Evolutionary conservation across 108 stramenopile genomes (phyloP).

Genomic region (Ochromonas danica): DNA sequence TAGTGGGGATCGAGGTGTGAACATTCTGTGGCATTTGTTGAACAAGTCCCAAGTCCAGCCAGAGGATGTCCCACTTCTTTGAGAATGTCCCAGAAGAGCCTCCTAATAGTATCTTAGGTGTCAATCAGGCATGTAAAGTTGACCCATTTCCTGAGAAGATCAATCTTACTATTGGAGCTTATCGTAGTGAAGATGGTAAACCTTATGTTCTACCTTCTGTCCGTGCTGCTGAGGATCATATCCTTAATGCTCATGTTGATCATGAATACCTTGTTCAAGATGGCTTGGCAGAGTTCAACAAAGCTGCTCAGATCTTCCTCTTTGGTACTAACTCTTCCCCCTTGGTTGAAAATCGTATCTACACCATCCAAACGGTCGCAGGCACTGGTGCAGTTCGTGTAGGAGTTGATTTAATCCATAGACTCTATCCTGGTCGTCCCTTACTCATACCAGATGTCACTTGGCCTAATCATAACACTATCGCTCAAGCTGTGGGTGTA

Average conservation of each 20-base stretch:
- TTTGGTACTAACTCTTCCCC: conserved; percentile 36
- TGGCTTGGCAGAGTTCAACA: conserved; percentile 40
- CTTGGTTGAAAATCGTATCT: conserved; percentile 38
- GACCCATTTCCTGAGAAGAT: conserved; percentile 40
- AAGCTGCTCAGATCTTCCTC: conserved; percentile 38
- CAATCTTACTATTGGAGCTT: conserved; percentile 52
- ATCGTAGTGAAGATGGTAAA: conserved; percentile 46
- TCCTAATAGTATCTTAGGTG: conserved; percentile 39
- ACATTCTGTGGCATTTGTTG: too few species aligned
- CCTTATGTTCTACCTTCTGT: conserved; percentile 47
- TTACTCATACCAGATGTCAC: conserved; percentile 49
- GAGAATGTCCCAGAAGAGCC: background rate
- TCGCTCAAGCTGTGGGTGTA: conserved; percentile 40
- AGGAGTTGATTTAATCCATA: conserved; percentile 41
- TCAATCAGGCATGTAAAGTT: conserved; percentile 15
- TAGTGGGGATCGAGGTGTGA: too few species aligned
- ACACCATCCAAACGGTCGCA: conserved; percentile 52
- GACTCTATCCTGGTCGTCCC: background rate
- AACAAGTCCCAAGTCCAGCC: too few species aligned
- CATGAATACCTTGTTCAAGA: conserved; percentile 60
- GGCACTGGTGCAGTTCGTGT: conserved; percentile 58
- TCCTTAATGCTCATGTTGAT: conserved; percentile 28
- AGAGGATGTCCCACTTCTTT: too few species aligned
- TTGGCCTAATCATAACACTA: conserved; percentile 55
- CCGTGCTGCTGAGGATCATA: conserved; percentile 38